A percentile compares a stretch with the other conserved stretches of the same genome.
These are phyloP conservation scores for Colletotrichum costaricense DNA, from an alignment of 2,329 filamentous ascomycete species.

Conservation along the genomic window DNA sequence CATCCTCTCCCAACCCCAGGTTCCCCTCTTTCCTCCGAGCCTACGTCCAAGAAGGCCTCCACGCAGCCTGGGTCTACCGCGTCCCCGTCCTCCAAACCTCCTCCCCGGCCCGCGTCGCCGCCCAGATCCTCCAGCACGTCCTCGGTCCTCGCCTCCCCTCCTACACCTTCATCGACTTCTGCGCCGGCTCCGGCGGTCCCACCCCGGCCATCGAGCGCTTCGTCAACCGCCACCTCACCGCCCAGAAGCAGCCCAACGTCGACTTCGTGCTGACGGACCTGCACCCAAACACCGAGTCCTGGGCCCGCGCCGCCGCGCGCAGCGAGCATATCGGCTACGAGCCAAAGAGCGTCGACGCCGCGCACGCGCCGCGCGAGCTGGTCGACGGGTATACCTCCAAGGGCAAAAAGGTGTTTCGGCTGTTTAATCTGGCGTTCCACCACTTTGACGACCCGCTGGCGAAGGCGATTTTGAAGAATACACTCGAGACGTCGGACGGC, in stretches of 20 bases:
- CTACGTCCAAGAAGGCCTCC: slow-evolving; percentile 73
- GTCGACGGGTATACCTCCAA: slow-evolving; percentile 45
- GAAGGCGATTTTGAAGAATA: slow-evolving; percentile 70
- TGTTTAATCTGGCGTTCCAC: slow-evolving; percentile 82
- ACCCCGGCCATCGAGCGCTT: slow-evolving; percentile 72
- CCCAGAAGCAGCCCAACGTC: slow-evolving; percentile 46
- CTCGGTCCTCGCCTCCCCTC: slow-evolving; percentile 59
- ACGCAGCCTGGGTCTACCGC: slow-evolving; percentile 70
- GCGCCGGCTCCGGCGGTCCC: slow-evolving; percentile 78
- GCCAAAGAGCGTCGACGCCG: slow-evolving; percentile 72
- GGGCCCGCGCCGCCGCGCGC: slow-evolving; percentile 63
- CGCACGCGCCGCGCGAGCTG: slow-evolving; percentile 64
- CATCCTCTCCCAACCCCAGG: slow-evolving; percentile 52
- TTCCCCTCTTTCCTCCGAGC: slow-evolving; percentile 74
- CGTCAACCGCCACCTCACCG: slow-evolving; percentile 60
- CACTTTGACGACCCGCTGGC: slow-evolving; percentile 78
- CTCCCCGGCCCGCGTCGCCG: slow-evolving; percentile 71
- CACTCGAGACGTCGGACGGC: slow-evolving; percentile 72
- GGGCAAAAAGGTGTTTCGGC: slow-evolving; percentile 68
- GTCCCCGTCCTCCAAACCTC: slow-evolving; percentile 67
- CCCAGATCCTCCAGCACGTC: slow-evolving; percentile 63
- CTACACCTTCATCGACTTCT: slow-evolving; percentile 80
- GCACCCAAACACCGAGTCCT: slow-evolving; percentile 71
- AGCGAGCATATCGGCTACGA: slow-evolving; percentile 71
- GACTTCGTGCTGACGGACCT: slow-evolving; percentile 75